These are phyloP conservation scores for Stephania yunnanensis DNA, from an alignment of 164 flowering plant species.

Conservation along the genomic window DNA sequence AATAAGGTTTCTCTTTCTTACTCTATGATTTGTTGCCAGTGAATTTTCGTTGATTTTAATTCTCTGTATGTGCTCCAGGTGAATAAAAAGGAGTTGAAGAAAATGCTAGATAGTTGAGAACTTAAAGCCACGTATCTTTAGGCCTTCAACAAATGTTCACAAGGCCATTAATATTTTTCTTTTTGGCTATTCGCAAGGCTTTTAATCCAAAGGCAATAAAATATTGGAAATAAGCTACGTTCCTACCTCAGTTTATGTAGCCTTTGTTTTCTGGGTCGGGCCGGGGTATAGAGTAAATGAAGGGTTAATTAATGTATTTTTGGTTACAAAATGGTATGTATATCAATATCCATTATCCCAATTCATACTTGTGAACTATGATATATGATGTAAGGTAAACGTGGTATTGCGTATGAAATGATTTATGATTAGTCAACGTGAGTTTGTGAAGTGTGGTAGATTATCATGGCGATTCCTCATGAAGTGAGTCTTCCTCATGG, in stretches of 20 bases:
- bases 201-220: too few relatives aligned
- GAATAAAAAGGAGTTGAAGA: slow-evolving; percentile 46
- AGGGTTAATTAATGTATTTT: too few relatives aligned
- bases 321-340: too few relatives aligned
- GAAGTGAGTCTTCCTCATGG: too few relatives aligned
- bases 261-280: background rate
- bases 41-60: background rate
- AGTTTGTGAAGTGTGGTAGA: too few relatives aligned
- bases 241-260: background rate
- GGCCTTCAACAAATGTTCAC: background rate
- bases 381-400: too few relatives aligned
- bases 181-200: background rate
- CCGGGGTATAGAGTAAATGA: too few relatives aligned
- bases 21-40: background rate
- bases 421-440: too few relatives aligned
- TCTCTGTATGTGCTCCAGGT: slow-evolving; percentile 39
- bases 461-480: too few relatives aligned
- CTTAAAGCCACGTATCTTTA: background rate
- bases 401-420: too few relatives aligned
- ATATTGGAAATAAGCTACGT: background rate
- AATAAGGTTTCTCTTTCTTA: background rate
- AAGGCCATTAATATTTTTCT: background rate
- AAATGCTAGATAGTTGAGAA: slow-evolving; percentile 15
- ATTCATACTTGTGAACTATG: too few relatives aligned
- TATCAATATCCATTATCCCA: too few relatives aligned